Evolutionary conservation across 2,329 filamentous ascomycete genomes (phyloP), one percentile per base, ranked within the genome.

Genomic region (Thielaviopsis populi): DNA sequence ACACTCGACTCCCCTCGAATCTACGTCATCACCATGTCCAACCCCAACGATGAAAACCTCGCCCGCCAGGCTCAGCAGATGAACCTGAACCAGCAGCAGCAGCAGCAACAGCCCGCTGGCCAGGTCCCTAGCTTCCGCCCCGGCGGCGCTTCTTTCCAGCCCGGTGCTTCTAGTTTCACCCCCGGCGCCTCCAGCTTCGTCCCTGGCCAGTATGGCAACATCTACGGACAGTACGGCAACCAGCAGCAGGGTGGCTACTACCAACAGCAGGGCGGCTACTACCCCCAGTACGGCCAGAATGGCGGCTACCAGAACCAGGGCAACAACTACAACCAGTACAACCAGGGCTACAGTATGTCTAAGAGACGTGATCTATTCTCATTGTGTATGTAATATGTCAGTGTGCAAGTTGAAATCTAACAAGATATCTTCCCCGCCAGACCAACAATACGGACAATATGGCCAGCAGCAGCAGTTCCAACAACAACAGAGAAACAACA

Each of bases 11-110:
- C 40, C 33, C n/a, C n/a, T n/a, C 22, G 7, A 27, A 37, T 54
- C 48, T 27, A 27, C 48, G n/a, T 59, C 42, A 60, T 66, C 69
- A 80, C 64, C 72, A 96, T 96, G 91, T 87, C 91, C 70, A 85
- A 91, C 75, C 88, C 90, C 71, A 91, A 95, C 75, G 96, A 91
- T 67, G 97, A 94, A 89, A 91, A 97, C 77, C 90, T 95, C 72
- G 89, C 91, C 71, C 85, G 86, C 71, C 80, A 86, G 63, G 85
- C 83, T 68, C 86, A 89, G 79, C 87, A 91, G 70, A 87, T 89
- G 70, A 83, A 83, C 73, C 83, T 95, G 74, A 83, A 88, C 67
- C 83, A 87, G 70, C 85, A 87, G 73, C 81, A 91, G 71, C 88
- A 87, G 73, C 78, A 79, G 62, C 74, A 76, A 68, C 75, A 75